Evolutionary conservation across 2,329 filamentous ascomycete genomes (phyloP), one percentile per base, ranked within the genome.

Genomic region (Aspergillus sp.): DNA sequence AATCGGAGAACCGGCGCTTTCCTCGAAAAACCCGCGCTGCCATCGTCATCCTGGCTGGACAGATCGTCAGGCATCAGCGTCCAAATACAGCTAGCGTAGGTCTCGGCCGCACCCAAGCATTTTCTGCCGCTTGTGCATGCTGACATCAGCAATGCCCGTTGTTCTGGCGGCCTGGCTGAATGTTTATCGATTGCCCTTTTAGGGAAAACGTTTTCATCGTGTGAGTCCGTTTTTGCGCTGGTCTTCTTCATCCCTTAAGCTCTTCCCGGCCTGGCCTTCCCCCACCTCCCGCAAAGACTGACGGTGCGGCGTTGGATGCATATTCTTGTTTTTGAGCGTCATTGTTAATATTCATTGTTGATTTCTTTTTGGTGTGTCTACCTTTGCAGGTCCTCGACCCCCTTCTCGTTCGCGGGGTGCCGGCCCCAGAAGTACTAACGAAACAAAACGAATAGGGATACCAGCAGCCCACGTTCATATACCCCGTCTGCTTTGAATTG

Each of bases 161-260:
- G 65, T 68, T 66, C 42, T 50, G 68, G 59, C 62, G 61, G 63
- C 64, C 41, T n/a, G 50, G 1, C 22, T 30, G 27, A 61, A 58
- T 74, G 73, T 75, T 76, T 75, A 75, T 72, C 66, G 68, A 71
- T 75, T 75, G 64, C 73, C 69, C 45, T 27, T 66, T 73, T 44
- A 59, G 68, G 73, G 42, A 73, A 66, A 61, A 52, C 63, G 64
- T 65, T 67, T 61, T 53, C 51, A 51, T 57, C 45, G 50, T 42
- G 55, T 67, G 61, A 66, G 61, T 64, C 64, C 61, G 63, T 65
- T 44, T 70, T 65, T 66, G 55, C 65, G 69, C 49, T 33, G 15
- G 24, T 41, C 24, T 19, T 33, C n/a, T 30, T 64, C 57, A 53
- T 66, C 57, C 52, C 56, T 41, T 39, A 34, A 55, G 40, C 13